Evolutionary conservation across 2,329 filamentous ascomycete species (phyloP).

Genomic region (Falciphora oryzae): DNA sequence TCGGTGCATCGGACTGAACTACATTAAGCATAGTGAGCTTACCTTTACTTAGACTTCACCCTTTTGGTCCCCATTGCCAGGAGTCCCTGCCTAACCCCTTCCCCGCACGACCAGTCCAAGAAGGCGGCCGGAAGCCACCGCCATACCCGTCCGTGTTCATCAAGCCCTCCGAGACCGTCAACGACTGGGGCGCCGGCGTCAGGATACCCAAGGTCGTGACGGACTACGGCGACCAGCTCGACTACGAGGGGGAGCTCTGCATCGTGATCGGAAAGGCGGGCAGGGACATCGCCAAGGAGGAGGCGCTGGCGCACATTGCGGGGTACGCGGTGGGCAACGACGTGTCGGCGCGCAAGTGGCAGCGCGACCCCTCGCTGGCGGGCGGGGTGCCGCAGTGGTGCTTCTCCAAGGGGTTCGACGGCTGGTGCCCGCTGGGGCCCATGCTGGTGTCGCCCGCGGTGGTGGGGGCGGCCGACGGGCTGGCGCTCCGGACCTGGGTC

Average conservation of each 20-base stretch:
- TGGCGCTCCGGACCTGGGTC: conserved; percentile 20
- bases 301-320: conserved; percentile 41
- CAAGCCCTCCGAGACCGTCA: conserved; percentile 39
- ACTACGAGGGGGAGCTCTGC: conserved; percentile 42
- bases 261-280: conserved; percentile 49
- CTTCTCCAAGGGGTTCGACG: conserved; percentile 55
- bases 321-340: conserved; percentile 48
- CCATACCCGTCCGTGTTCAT: conserved; percentile 46
- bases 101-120: conserved; percentile 34
- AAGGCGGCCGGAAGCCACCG: conserved; percentile 45
- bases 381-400: conserved; percentile 38
- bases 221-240: conserved; percentile 32
- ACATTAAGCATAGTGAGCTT: conserved; percentile 11
- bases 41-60: too few species aligned
- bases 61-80: too few species aligned
- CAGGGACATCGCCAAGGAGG: conserved; percentile 40
- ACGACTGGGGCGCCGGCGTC: conserved; percentile 30
- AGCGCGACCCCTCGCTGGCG: conserved; percentile 38
- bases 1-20: conserved; percentile 12
- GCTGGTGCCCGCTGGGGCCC: conserved; percentile 48
- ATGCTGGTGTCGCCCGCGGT: conserved; percentile 39
- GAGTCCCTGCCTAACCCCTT: not conserved
- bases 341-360: conserved; percentile 52
- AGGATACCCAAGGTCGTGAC: conserved; percentile 38
- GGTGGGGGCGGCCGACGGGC: conserved; percentile 34